Evolutionary conservation across 495 filamentous ascomycete genomes (phyloP), one percentile per base, ranked within the genome.

Genomic region (Penicillium robsamsonii): DNA sequence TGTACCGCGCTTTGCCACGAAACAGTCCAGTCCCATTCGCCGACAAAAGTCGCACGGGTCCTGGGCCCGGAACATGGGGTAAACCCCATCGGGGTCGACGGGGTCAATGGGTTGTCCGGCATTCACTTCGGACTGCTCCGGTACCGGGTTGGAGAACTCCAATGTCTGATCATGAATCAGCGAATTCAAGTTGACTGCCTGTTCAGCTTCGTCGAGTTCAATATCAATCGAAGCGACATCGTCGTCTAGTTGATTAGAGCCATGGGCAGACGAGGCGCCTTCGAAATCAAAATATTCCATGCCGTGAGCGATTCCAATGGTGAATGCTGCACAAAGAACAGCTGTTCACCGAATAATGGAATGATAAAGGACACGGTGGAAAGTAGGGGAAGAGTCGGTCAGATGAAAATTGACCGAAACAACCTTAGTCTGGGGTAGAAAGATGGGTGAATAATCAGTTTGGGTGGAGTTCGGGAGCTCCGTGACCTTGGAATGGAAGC

Each of bases 1-100:
- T 52, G 80, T 78, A 72, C 87, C 87, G 66, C 88, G 80, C 35
- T 80, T 80, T 40, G 87, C 84, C 46, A 85, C 74, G 70, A 91
- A 91, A 76, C 90, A 95, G 58, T 91, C 80, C 53, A 92, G 82
- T 22, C 84, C 77, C 70, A 81, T 84, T 12, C 77, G 70, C 33
- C 79, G 75, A 68, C 90, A 95, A 59, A 91, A 86, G 25, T 85
- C 80, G 71, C 90, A 95, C 43, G 87, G 82, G 22, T 76, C 72
- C 46, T 78, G 73, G 25, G 83, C 76, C 33, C 55, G 76, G 61
- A 61, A 73, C 70, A 75, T 79, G 46, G 77, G 78, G 57, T 74
- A 76, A 51, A 69, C 70, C 31, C 69, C 75, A 59, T 66, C 25
- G 2, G 25, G 25, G 25, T 27, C 30, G 30, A 33, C 73, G 57